phyloP scores from a whole-genome alignment of 1,284 basidiomycete species.

The Ceratobasidium sp. region DNA sequence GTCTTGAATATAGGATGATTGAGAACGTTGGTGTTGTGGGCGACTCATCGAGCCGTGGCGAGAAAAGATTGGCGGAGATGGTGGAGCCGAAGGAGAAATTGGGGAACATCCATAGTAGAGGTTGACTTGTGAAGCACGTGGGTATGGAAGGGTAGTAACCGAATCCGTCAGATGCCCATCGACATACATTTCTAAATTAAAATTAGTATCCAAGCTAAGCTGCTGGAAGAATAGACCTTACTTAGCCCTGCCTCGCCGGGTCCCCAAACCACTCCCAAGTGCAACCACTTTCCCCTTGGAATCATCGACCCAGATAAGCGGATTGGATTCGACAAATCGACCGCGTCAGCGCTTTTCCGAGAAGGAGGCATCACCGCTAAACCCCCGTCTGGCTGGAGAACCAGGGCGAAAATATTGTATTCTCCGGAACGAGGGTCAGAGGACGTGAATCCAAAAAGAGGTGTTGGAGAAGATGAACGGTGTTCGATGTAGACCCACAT shows the following conservation, averaged over 20 bases:
- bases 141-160: slow-evolving; percentile 57
- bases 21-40: slow-evolving; percentile 29
- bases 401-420: slow-evolving; percentile 14
- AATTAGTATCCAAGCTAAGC: slow-evolving; percentile 32
- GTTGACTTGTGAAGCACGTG: slow-evolving; percentile 26
- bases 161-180: slow-evolving; percentile 76
- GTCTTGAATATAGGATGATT: slow-evolving; percentile 36
- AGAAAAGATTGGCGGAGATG: neutral
- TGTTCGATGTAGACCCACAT: slow-evolving; percentile 50
- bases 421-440: slow-evolving; percentile 18
- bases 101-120: slow-evolving; percentile 36
- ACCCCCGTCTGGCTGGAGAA: slow-evolving; percentile 31
- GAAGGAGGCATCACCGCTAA: slow-evolving; percentile 23
- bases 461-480: slow-evolving; percentile 29
- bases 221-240: slow-evolving; percentile 8
- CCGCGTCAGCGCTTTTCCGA: slow-evolving; percentile 20
- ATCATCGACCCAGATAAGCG: slow-evolving; percentile 31
- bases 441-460: slow-evolving; percentile 36
- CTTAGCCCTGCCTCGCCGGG: slow-evolving; percentile 22
- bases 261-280: slow-evolving; percentile 31
- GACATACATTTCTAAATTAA: slow-evolving; percentile 70
- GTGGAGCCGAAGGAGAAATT: neutral
- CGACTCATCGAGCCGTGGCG: neutral
- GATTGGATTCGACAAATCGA: slow-evolving; percentile 11
- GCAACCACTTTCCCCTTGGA: slow-evolving; percentile 31